phyloP scores from a whole-genome alignment of 495 filamentous ascomycete genomes.

The Penicillium goetzii region DNA sequence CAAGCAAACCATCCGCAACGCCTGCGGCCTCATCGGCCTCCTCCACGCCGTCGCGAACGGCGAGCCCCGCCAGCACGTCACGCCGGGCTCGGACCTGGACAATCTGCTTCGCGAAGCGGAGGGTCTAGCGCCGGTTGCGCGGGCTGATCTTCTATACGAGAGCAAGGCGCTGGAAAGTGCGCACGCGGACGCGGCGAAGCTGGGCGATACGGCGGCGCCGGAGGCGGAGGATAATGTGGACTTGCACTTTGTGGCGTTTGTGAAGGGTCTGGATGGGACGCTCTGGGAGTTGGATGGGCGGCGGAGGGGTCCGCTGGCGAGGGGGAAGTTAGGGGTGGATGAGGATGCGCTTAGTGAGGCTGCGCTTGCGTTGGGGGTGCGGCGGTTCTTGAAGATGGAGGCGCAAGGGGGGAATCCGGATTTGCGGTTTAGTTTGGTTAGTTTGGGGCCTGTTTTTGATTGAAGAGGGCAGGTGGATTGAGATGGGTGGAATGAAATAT shows the following conservation, averaged over 20 bases:
- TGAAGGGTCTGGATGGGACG: slow-evolving; percentile 68
- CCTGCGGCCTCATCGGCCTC: slow-evolving; percentile 83
- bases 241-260: slow-evolving; percentile 85
- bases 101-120: slow-evolving; percentile 50
- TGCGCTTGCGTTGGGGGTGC: slow-evolving; percentile 63
- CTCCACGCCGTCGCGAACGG: slow-evolving; percentile 76
- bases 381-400: slow-evolving; percentile 66
- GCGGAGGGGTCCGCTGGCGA: slow-evolving; percentile 68
- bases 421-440: slow-evolving; percentile 75
- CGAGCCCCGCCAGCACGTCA: slow-evolving; percentile 47
- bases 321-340: slow-evolving; percentile 54
- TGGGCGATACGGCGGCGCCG: slow-evolving; percentile 76
- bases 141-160: slow-evolving; percentile 74
- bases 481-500: neutral
- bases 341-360: slow-evolving; percentile 73
- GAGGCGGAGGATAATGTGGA: slow-evolving; percentile 68
- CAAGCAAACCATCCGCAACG: slow-evolving; percentile 86
- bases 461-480: slow-evolving; percentile 29
- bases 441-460: slow-evolving; percentile 67
- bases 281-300: slow-evolving; percentile 88
- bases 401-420: slow-evolving; percentile 59
- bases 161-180: slow-evolving; percentile 70
- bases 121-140: slow-evolving; percentile 48
- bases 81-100: slow-evolving; percentile 51
- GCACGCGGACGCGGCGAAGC: slow-evolving; percentile 68